Evolutionary conservation across 2,329 filamentous ascomycete species (phyloP).

Genomic region (Fusarium sarcochroum): DNA sequence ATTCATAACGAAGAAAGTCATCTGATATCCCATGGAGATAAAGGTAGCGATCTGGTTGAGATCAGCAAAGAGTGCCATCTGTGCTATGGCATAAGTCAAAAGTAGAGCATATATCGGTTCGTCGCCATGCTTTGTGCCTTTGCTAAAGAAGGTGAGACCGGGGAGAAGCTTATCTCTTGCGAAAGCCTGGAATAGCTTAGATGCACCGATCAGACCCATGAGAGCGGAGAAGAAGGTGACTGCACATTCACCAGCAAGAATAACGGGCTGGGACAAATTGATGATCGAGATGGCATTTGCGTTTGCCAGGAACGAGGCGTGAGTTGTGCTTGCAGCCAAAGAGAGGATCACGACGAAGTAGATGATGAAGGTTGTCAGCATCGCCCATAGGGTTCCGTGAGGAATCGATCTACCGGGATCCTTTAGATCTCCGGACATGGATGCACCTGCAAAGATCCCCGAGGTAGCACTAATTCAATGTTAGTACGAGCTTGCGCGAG

Average conservation of each 20-base stretch:
- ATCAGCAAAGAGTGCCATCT: constrained; percentile 84
- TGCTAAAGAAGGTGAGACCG: constrained; percentile 79
- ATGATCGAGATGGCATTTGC: constrained; percentile 85
- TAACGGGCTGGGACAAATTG: constrained; percentile 80
- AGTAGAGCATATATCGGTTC: constrained; percentile 84
- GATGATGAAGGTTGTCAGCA: constrained; percentile 80
- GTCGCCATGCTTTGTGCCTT: constrained; percentile 78
- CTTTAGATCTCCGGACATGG: constrained; percentile 89
- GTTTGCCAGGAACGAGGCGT: constrained; percentile 79
- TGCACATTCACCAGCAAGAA: constrained; percentile 86
- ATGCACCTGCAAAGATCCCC: constrained; percentile 79
- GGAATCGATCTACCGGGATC: constrained; percentile 89
- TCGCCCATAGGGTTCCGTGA: constrained; percentile 83
- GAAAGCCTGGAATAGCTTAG: constrained; percentile 87
- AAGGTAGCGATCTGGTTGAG: constrained; percentile 91
- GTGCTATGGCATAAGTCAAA: constrained; percentile 80
- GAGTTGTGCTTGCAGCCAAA: constrained; percentile 82
- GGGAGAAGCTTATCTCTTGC: constrained; percentile 84
- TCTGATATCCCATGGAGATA: constrained; percentile 92
- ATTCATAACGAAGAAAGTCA: constrained; percentile 93
- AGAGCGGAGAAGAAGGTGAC: constrained; percentile 87
- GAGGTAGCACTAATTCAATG: constrained; percentile 59
- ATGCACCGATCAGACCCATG: constrained; percentile 89
- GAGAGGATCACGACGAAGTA: constrained; percentile 84
- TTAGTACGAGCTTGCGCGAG: background rate